These are phyloP conservation scores for Tetrapisispora nanseiensis DNA, from an alignment of 805 yeast genomes.

Conservation along the genomic window DNA sequence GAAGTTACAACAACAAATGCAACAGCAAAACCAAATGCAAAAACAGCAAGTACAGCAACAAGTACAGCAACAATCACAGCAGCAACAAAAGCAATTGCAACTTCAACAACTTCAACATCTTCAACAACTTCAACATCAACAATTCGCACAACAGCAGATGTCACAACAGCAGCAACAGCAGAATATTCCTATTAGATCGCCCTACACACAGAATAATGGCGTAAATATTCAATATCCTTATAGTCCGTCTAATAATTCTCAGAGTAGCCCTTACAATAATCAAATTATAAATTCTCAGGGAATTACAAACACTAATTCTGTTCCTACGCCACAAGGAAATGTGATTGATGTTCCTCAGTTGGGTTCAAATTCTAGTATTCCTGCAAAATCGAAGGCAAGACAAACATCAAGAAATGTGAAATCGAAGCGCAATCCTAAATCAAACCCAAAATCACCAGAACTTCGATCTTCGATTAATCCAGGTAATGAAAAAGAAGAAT, in stretches of 20 bases:
- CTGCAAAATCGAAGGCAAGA: neutral
- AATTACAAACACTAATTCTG: neutral
- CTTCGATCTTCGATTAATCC: neutral
- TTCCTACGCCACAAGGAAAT: neutral
- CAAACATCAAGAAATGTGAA: neutral
- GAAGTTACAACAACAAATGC: constrained; percentile 7
- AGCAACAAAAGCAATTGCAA: constrained; percentile 9
- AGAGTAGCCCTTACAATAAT: neutral
- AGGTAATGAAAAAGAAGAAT: neutral
- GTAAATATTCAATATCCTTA: constrained; percentile 5
- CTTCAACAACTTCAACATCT: constrained; percentile 2
- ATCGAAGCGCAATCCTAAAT: neutral
- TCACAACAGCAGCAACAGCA: constrained; percentile 5
- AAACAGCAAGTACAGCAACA: constrained; percentile 10
- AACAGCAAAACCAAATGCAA: constrained; percentile 5
- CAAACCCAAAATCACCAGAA: constrained; percentile 3
- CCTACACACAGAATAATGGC: constrained; percentile 2
- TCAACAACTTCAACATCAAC: constrained; percentile 14
- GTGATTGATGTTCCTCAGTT: neutral
- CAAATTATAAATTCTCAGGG: neutral
- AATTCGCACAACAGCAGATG: constrained; percentile 14
- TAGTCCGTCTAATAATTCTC: neutral
- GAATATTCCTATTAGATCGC: constrained; percentile 1
- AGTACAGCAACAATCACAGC: constrained; percentile 21
- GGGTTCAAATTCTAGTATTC: neutral